phyloP scores from a whole-genome alignment of 1,284 basidiomycete species.

The Ceratobasidium sp. region DNA sequence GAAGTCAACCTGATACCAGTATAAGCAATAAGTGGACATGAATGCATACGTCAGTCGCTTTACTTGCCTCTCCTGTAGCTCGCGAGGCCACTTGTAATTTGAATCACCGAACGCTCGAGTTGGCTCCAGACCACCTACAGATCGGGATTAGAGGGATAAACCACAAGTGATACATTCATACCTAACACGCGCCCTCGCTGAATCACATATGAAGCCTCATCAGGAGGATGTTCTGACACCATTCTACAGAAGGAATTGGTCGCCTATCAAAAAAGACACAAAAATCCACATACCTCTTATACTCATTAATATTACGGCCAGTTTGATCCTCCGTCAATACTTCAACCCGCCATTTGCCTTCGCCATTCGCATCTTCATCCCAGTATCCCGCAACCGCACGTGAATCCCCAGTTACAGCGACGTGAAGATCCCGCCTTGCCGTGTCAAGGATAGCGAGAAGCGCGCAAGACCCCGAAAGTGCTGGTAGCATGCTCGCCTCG shows the following conservation, averaged over 20 bases:
- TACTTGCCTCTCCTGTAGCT: conserved; percentile 67
- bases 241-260: conserved; percentile 67
- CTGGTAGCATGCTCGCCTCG: conserved; percentile 79
- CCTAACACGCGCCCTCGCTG: conserved; percentile 78
- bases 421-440: conserved; percentile 81
- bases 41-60: background rate
- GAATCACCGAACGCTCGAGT: conserved; percentile 96
- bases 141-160: background rate
- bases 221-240: conserved; percentile 87
- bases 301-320: conserved; percentile 88
- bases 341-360: conserved; percentile 86
- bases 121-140: conserved; percentile 91
- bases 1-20: conserved; percentile 67
- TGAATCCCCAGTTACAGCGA: conserved; percentile 94
- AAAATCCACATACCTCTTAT: conserved; percentile 66
- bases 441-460: conserved; percentile 89
- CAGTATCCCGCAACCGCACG: conserved; percentile 96
- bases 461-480: conserved; percentile 87
- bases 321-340: conserved; percentile 96
- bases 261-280: background rate
- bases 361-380: conserved; percentile 72
- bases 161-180: background rate
- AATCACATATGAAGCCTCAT: conserved; percentile 86
- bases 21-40: conserved; percentile 6
- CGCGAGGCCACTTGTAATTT: conserved; percentile 88